These are phyloP conservation scores for Jackrogersella multiformis DNA, from an alignment of 495 filamentous ascomycete species.

Conservation along the genomic window DNA sequence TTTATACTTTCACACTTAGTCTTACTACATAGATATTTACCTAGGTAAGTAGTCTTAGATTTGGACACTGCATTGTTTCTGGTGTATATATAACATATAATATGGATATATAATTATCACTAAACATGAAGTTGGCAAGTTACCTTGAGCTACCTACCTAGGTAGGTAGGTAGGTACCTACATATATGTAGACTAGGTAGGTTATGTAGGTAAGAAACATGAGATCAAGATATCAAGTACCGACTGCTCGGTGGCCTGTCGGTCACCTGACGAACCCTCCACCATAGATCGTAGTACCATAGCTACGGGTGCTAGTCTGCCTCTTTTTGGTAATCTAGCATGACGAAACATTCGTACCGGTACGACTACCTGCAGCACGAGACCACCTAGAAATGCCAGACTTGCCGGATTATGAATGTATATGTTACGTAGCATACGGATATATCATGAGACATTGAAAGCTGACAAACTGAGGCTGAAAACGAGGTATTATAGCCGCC, in stretches of 20 bases:
- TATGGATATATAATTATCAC: too few species aligned
- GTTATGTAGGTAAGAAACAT: neutral
- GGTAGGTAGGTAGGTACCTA: neutral
- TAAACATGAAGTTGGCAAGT: too few species aligned
- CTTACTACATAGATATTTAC: too few species aligned
- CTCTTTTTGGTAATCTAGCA: conserved; percentile 25
- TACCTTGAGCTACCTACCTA: neutral
- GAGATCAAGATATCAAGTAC: conserved; percentile 17
- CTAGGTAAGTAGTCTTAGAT: neutral
- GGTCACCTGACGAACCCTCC: conserved; percentile 35
- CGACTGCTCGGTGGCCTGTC: conserved; percentile 27
- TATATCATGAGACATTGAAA: conserved; percentile 9
- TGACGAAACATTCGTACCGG: conserved; percentile 9
- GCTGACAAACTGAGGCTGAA: conserved; percentile 36
- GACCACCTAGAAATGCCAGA: conserved; percentile 16
- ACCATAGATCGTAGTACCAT: conserved; percentile 4
- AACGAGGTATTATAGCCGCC: conserved; percentile 6
- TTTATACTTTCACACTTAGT: too few species aligned
- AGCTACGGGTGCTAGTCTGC: conserved; percentile 16
- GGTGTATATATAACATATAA: neutral
- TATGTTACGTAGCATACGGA: conserved; percentile 15
- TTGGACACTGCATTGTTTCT: neutral
- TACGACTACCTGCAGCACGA: conserved; percentile 22
- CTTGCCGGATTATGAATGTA: conserved; percentile 16
- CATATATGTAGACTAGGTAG: neutral